Evolutionary conservation across 2,329 filamentous ascomycete species (phyloP).

Genomic region (Corinectria fuckeliana): DNA sequence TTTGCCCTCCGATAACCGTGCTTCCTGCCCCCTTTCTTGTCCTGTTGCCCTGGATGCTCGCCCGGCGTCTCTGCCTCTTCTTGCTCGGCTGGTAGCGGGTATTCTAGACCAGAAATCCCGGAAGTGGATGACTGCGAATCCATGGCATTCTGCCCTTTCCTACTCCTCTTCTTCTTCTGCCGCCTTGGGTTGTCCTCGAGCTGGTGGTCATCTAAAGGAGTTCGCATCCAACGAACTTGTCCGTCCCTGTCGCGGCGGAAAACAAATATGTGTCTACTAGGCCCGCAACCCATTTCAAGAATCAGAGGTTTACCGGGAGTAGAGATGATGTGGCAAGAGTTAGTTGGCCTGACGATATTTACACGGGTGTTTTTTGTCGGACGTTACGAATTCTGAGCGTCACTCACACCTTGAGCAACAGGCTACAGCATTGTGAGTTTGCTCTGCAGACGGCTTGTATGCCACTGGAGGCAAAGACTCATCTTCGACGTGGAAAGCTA

Average conservation of each 20-base stretch:
- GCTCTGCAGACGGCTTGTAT: neutral
- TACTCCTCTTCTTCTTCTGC: neutral
- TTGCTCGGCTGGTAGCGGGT: neutral
- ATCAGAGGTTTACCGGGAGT: neutral
- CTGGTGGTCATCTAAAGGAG: too few relatives aligned
- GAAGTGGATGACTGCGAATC: neutral
- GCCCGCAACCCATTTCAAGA: neutral
- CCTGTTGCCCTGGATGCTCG: neutral
- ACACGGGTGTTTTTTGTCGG: neutral
- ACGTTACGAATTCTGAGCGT: neutral
- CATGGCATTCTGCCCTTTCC: neutral
- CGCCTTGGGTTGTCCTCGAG: neutral
- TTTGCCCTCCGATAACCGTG: neutral
- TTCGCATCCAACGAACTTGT: neutral
- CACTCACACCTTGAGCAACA: neutral
- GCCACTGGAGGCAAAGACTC: neutral
- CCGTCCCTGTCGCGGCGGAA: neutral
- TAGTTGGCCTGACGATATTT: neutral
- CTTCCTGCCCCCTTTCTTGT: neutral
- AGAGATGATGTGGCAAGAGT: neutral
- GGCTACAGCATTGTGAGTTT: neutral
- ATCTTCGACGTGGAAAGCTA: neutral
- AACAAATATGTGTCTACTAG: neutral
- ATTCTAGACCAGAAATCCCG: neutral
- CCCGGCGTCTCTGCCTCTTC: neutral